Conservation (phyloP, 2,329 filamentous ascomycete species). For the Colletotrichum melonis region DNA sequence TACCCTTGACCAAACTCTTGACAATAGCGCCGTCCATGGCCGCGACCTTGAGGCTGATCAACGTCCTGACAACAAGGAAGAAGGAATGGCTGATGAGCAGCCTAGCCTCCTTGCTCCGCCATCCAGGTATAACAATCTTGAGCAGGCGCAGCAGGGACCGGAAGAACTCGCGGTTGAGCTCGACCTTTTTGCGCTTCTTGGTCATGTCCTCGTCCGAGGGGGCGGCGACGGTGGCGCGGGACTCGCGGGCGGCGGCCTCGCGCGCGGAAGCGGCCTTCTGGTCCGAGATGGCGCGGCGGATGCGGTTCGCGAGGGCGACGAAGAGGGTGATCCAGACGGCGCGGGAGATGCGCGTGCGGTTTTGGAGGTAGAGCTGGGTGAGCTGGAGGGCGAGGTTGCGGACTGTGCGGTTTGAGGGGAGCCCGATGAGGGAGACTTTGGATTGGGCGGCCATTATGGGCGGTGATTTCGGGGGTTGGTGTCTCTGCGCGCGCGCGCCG, state of each 20-base stretch:
- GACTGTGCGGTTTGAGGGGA: conserved; percentile 68
- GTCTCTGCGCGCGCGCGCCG: conserved; percentile 1
- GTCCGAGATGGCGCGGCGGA: conserved; percentile 91
- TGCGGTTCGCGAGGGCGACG: conserved; percentile 83
- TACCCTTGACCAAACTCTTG: conserved; percentile 90
- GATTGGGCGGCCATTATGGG: conserved; percentile 78
- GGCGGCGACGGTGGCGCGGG: conserved; percentile 56
- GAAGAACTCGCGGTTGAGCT: conserved; percentile 87
- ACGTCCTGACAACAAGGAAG: conserved; percentile 88
- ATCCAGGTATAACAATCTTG: conserved; percentile 89
- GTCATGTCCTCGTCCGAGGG: conserved; percentile 49
- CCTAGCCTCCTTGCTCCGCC: conserved; percentile 87
- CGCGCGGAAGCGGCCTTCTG: conserved; percentile 86
- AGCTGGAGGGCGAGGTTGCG: conserved; percentile 74
- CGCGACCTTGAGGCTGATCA: conserved; percentile 95
- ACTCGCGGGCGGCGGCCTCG: conserved; percentile 67
- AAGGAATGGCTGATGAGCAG: conserved; percentile 91
- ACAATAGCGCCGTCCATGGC: conserved; percentile 95
- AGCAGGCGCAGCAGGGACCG: conserved; percentile 81
- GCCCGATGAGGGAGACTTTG: conserved; percentile 68
- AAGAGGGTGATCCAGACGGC: conserved; percentile 86
- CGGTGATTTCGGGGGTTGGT: background rate
- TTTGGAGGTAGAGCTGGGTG: conserved; percentile 78
- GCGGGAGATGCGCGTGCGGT: conserved; percentile 86
- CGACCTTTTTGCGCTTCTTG: conserved; percentile 79